A percentile compares a stretch with the other conserved stretches of the same genome.
phyloP scores from a whole-genome alignment of 495 filamentous ascomycete species.

The Hypoxylon crocopeplum region DNA sequence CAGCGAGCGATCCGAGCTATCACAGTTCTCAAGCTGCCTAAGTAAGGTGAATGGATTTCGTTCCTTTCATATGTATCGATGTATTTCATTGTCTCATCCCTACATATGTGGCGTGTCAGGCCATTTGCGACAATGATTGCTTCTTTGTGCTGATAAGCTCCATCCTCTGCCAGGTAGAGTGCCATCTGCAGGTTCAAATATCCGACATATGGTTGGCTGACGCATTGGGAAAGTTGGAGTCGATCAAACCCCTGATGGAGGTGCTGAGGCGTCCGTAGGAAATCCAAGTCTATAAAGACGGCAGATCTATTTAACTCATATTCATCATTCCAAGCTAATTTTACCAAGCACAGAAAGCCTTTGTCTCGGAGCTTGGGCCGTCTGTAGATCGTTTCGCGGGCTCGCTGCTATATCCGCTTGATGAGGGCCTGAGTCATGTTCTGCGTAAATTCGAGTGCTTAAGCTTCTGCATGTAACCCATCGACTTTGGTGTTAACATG shows the following conservation, averaged over 20 bases:
- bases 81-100: conserved; percentile 18
- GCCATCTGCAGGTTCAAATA: conserved; percentile 25
- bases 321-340: conserved; percentile 1
- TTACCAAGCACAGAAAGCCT: conserved; percentile 1
- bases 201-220: conserved; percentile 29
- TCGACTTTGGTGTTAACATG: conserved; percentile 17
- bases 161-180: conserved; percentile 10
- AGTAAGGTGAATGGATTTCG: not conserved
- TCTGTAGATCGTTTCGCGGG: not conserved
- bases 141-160: conserved; percentile 21
- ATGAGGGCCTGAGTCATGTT: conserved; percentile 13
- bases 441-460: conserved; percentile 23
- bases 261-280: conserved; percentile 6
- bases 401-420: not conserved
- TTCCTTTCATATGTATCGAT: conserved; percentile 3
- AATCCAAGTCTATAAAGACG: conserved; percentile 4
- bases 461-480: conserved; percentile 37
- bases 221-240: conserved; percentile 26
- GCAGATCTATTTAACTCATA: not conserved
- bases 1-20: not conserved
- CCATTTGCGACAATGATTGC: too few species aligned
- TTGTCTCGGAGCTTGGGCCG: conserved; percentile 8
- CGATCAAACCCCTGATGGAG: conserved; percentile 19
- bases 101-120: too few species aligned
- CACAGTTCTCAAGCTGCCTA: not conserved